Evolutionary conservation across 371 early-diverging fungal species (phyloP), one percentile per base, ranked within the genome.

Genomic region (Smittium culicis): DNA sequence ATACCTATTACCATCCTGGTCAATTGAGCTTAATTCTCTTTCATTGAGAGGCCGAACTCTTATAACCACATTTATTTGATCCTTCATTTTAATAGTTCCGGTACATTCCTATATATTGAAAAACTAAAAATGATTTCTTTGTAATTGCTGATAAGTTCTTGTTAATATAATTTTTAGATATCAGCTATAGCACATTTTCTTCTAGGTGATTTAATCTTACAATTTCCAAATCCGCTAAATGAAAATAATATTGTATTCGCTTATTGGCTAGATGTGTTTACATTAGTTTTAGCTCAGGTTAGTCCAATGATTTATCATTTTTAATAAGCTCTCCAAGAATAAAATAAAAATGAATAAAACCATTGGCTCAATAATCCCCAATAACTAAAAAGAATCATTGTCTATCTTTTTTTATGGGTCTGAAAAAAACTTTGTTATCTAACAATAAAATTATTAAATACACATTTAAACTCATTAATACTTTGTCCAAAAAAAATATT

Each of bases 31-130:
- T 63, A 64, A 66, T 67, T 79, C 79, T 60, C 78, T 71, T 32
- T 74, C 69, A 67, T 76, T 79, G 1, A 74, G 73, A 35, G 79
- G 79, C 31, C 78, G 75, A 30, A 79, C 63, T 32, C 79, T 75
- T 59, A 79, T 74, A n/a, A 76, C 77, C 56, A 79, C 79, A 58
- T 79, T 78, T 30, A 79, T 79, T 61, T 79, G 75, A 68, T 78
- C 79, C 45, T 77, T 75, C 77, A 76, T 76, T 57, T 63, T 59
- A 45, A 11, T 5, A 20, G 20, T 11, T 11, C 20, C 45, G 20
- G 5, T 45, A 20, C 45, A 5, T 45, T 45, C 20, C 20, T 45
- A 11, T 45, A 11, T 45, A 45, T n/a, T n/a, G n/a, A n/a, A n/a
- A n/a, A n/a, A n/a, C n/a, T n/a, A n/a, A n/a, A n/a, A n/a, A n/a